Percentiles rank a stretch among this genome's conserved stretches.
These are phyloP conservation scores for Populus euphratica DNA, from an alignment of 345 rosid species.

Conservation along the genomic window DNA sequence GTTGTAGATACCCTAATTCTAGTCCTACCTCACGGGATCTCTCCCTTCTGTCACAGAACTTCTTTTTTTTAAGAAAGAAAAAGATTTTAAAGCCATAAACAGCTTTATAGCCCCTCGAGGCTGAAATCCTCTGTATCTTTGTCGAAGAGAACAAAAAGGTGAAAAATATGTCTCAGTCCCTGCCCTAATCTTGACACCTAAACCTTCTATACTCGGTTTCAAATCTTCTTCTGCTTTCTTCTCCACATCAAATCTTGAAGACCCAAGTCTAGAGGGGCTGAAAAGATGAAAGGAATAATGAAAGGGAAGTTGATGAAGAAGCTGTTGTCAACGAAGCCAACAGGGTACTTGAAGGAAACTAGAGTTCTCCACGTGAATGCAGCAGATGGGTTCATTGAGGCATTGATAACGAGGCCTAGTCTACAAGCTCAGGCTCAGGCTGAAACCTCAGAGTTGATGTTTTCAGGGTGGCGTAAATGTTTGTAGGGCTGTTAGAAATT, in stretches of 20 bases:
- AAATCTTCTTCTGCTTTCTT: neutral
- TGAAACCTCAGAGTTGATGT: neutral
- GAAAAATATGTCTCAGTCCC: neutral
- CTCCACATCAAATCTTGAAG: neutral
- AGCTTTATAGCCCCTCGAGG: slow-evolving; percentile 78
- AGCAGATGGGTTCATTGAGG: slow-evolving; percentile 53
- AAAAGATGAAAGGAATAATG: slow-evolving; percentile 72
- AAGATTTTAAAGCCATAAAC: slow-evolving; percentile 19
- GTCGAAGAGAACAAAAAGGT: neutral
- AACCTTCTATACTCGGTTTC: neutral
- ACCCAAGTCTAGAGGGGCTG: neutral
- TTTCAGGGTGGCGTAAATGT: too few species aligned
- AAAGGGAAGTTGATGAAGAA: slow-evolving; percentile 70
- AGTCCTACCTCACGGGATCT: neutral
- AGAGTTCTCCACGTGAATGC: slow-evolving; percentile 54
- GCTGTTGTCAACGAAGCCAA: slow-evolving; percentile 55
- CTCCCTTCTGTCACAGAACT: neutral
- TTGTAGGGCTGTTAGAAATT: neutral
- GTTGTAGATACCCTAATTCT: neutral
- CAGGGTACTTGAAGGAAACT: slow-evolving; percentile 62
- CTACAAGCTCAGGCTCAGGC: slow-evolving; percentile 25
- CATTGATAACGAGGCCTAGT: slow-evolving; percentile 27
- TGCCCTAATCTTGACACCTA: slow-evolving; percentile 4
- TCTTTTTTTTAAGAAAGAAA: neutral
- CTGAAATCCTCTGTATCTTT: slow-evolving; percentile 12